Conservation (phyloP, 2,329 filamentous ascomycete species). For the Alternaria tenuissima region DNA sequence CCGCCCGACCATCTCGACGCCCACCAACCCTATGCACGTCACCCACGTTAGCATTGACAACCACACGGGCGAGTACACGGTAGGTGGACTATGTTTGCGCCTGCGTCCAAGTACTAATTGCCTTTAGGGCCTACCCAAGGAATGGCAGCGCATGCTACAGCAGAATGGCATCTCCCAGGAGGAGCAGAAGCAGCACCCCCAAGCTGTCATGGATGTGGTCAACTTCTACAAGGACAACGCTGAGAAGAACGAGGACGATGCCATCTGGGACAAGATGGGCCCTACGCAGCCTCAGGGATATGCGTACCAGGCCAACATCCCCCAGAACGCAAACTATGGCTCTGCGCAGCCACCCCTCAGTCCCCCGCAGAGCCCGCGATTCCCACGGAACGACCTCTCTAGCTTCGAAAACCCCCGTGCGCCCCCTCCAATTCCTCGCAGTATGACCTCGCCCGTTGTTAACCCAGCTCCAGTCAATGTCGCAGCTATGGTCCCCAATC, state of each 20-base stretch:
- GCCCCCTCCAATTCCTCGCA: constrained; percentile 81
- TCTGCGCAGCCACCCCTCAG: constrained; percentile 64
- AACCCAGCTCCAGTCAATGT: constrained; percentile 51
- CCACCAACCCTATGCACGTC: constrained; percentile 96
- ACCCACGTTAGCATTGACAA: constrained; percentile 98
- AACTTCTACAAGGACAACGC: constrained; percentile 97
- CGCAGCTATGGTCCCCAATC: constrained; percentile 72
- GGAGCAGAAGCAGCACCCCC: constrained; percentile 93
- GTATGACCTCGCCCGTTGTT: constrained; percentile 52
- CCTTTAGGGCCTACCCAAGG: constrained; percentile 84
- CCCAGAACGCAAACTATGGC: constrained; percentile 47
- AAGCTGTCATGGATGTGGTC: constrained; percentile 94
- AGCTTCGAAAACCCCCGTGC: constrained; percentile 98
- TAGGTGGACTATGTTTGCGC: constrained; percentile 52
- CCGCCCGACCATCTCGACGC: constrained; percentile 93
- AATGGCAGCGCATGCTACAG: constrained; percentile 96
- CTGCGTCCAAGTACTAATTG: constrained; percentile 30
- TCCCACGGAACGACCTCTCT: constrained; percentile 87
- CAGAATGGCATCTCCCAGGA: constrained; percentile 96
- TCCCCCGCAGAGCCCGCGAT: constrained; percentile 83
- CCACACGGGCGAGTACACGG: constrained; percentile 93
- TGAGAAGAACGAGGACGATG: constrained; percentile 80
- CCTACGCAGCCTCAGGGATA: constrained; percentile 72
- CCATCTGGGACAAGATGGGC: constrained; percentile 95
- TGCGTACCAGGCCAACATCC: constrained; percentile 48